These are phyloP conservation scores for Hyaloscypha hepaticicola DNA, from an alignment of 495 filamentous ascomycete species.

Conservation along the genomic window DNA sequence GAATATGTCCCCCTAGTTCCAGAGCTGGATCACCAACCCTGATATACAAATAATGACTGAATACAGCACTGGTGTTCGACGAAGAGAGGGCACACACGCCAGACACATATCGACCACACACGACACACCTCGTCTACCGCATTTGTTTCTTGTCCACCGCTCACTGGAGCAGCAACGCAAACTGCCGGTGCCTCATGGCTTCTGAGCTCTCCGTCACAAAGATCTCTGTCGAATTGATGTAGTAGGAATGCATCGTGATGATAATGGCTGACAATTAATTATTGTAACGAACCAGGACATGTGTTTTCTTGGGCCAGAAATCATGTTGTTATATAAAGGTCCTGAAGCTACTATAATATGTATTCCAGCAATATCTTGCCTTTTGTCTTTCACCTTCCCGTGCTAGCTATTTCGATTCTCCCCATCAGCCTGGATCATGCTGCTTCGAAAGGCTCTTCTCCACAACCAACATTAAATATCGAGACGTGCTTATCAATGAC, in stretches of 20 bases:
- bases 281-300: no score
- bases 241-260: conserved; percentile 1
- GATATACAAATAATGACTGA: not conserved
- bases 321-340: no score
- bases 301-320: no score
- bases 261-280: not conserved
- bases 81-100: not conserved
- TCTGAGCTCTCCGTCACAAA: conserved; percentile 7
- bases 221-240: not conserved
- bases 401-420: no score
- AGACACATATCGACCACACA: not conserved
- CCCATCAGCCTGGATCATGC: no score
- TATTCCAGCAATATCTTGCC: no score
- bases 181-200: conserved; percentile 9
- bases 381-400: no score
- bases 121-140: conserved; percentile 1
- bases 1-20: not conserved
- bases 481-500: no score
- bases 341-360: no score
- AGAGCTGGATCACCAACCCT: not conserved
- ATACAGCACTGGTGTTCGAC: not conserved
- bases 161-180: conserved; percentile 5
- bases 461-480: no score
- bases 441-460: no score
- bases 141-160: conserved; percentile 1